Evolutionary conservation across 208 protist genomes (phyloP).

Genomic region (Crithidia fasciculata): DNA sequence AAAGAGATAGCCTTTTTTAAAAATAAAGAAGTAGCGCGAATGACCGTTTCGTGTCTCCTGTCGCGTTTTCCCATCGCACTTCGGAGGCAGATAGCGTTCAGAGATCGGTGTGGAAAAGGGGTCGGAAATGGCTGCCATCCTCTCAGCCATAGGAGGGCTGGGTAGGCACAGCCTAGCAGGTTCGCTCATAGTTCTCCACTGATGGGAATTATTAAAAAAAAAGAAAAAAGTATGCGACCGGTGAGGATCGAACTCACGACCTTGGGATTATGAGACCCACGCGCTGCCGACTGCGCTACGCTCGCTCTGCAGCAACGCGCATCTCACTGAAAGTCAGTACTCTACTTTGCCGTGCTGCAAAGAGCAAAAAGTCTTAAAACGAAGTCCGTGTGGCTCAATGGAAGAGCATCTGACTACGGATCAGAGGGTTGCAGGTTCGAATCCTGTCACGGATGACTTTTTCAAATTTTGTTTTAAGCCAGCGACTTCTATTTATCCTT

Average conservation of each 20-base stretch:
- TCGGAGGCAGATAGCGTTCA: slow-evolving; percentile 62
- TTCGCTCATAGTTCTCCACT: too few relatives aligned
- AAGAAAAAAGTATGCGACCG: slow-evolving; percentile 43
- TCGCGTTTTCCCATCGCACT: slow-evolving; percentile 32
- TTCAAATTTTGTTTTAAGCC: not conserved
- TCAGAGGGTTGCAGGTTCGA: slow-evolving; percentile 92
- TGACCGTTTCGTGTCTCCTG: slow-evolving; percentile 60
- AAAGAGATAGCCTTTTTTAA: not conserved
- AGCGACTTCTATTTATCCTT: too few relatives aligned
- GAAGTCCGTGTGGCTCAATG: slow-evolving; percentile 88
- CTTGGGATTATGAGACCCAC: slow-evolving; percentile 96
- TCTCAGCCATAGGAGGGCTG: too few relatives aligned
- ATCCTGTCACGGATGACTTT: slow-evolving; percentile 89
- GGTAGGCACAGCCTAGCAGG: too few relatives aligned
- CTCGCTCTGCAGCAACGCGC: slow-evolving; percentile 44
- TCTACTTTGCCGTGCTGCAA: not conserved
- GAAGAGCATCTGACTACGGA: slow-evolving; percentile 92
- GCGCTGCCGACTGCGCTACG: slow-evolving; percentile 95
- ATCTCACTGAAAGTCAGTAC: not conserved
- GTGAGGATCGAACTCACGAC: slow-evolving; percentile 94
- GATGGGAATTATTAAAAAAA: too few relatives aligned
- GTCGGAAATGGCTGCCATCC: too few relatives aligned
- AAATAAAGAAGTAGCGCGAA: not conserved
- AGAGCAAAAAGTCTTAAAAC: not conserved
- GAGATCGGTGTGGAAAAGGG: slow-evolving; percentile 18